Evolutionary conservation across 768 basidiomycete genomes (phyloP), one percentile per base, ranked within the genome.

Genomic region (Hericium coralloides): DNA sequence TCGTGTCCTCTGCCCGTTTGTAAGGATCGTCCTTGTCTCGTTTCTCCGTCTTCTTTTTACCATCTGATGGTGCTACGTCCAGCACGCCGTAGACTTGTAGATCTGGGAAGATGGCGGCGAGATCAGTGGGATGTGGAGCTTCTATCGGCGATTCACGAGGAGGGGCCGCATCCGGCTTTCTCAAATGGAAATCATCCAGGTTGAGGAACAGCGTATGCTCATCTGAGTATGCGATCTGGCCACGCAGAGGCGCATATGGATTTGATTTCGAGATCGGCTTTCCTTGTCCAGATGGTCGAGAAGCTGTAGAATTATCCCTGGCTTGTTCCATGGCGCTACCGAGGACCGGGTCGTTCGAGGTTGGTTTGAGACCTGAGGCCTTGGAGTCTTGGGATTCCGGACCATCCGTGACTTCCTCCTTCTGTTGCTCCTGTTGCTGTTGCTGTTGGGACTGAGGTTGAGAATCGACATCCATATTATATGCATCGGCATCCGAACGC

Each of bases 91-190:
- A 74, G 12, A 83, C 79, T 37, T 80, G 80, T 12, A 95, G 78
- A 56, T 97, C 95, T 0, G 94, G 92, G 68, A 97, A 97, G 43
- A 98, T 80, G 36, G 81, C 78, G 2, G 79, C 76, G 23, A 87
- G 72, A 60, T 84, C 83, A 49, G 75, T 63, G 55, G 78, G 67
- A 20, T 70, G 67, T 18, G 66, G 66, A 10, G 64, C 62, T 58
- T 8, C 64, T 61, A 67, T 68, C 61, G 52, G 59, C 51, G 52
- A 31, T n/a, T 48, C 26, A 38, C 55, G 47, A 15, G 50, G 41
- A 18, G 50, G 20, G n/a, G 37, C n/a, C 22, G 52, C 31, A 7
- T 60, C 59, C 4, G 54, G 53, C 54, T 64, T 38, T 22, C 58
- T 48, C n/a, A 68, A 56, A 22, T 79, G 76, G 38, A 76, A 67